phyloP scores from a whole-genome alignment of 495 filamentous ascomycete genomes.

The Xylaria sp. region DNA sequence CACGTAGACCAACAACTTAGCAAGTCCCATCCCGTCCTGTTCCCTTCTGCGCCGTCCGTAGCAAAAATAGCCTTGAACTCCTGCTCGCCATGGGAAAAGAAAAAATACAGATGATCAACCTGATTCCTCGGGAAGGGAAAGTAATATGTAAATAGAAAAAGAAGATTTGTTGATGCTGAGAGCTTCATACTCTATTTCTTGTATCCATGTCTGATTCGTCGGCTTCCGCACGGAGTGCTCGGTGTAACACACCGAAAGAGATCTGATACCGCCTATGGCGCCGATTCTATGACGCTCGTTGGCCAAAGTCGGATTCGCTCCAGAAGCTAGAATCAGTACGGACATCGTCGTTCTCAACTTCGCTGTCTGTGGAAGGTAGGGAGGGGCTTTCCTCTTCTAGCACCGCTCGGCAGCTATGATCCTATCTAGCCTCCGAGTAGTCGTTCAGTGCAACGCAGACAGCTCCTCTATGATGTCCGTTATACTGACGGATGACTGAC shows the following conservation, averaged over 20 bases:
- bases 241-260: neutral
- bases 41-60: neutral
- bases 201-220: neutral
- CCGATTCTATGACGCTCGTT: neutral
- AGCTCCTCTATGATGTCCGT: slow-evolving; percentile 93
- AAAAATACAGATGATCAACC: neutral
- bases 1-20: neutral
- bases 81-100: neutral
- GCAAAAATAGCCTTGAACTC: slow-evolving; percentile 7
- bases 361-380: neutral
- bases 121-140: neutral
- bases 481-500: slow-evolving; percentile 94
- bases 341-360: neutral
- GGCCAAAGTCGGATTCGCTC: slow-evolving; percentile 9
- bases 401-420: neutral
- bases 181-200: neutral
- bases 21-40: neutral
- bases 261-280: neutral
- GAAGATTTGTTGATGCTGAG: neutral
- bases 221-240: neutral
- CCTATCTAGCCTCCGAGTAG: slow-evolving; percentile 78
- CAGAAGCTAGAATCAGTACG: slow-evolving; percentile 17
- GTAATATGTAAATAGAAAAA: neutral
- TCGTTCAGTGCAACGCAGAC: slow-evolving; percentile 98
- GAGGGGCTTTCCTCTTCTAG: neutral